Evolutionary conservation across 2,329 filamentous ascomycete species (phyloP), one percentile per base, ranked within the genome.

Genomic region (Trichoderma sp.): DNA sequence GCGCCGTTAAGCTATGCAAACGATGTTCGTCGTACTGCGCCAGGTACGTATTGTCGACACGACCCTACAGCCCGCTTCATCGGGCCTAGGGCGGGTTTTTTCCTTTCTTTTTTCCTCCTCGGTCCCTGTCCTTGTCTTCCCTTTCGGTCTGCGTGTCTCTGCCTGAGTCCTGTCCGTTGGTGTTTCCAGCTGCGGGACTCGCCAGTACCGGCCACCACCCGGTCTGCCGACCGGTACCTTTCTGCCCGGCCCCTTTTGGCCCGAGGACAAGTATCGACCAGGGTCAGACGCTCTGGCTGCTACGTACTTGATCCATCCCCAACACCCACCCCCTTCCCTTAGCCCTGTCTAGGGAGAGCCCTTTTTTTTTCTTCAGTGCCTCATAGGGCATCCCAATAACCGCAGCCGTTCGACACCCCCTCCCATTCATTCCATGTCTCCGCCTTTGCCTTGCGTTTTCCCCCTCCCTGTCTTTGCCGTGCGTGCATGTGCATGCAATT

Each of bases 1-100:
- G 95, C 85, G 96, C 95, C 77, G 95, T 97, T 80, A 98, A 99
- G 87, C 92, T 92, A 80, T 99, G 97, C 89, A 98, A 97, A 87
- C 92, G 95, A 84, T 99, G 97, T 86, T 90, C 89, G 81, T 91
- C 92, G 81, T 99, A 97, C 86, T 98, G 95, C 86, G 95, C 97
- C 80, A 97, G 91, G 92, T 97, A 91, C 81, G 85, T 86, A 82
- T 79, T 75, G 50, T 75, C 50, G 59, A 67, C 63, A 60, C 63
- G 71, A 74, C 62, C 71, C 71, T 65, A 75, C 66, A 38, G 53
- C 60, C 75, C 77, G 56, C 74, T 75, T 60, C 38, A 63, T 63
- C n/a, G 3, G 68, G 68, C 38, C 68, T 72, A 63, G 68, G 68
- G 68, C 35, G 31, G 33, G 68, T 35, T 69, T 66, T 45, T 38